Percentiles rank a stretch among this genome's conserved stretches.
These are phyloP conservation scores for Schoenoplectus tabernaemontani DNA, from an alignment of 202 grass and related monocot genomes.

Conservation along the genomic window DNA sequence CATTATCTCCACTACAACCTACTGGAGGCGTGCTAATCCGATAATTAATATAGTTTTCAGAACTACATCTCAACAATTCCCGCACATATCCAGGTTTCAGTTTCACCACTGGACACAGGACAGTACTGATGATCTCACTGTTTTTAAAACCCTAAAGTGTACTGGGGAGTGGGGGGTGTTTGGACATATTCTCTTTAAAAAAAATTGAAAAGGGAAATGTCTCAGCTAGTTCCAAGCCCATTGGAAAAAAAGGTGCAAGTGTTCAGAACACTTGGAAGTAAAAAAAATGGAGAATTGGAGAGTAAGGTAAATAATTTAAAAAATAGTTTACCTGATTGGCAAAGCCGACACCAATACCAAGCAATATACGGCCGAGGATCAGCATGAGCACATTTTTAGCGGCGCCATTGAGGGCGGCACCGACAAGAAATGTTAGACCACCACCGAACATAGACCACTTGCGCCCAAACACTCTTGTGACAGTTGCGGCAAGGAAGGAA, in stretches of 20 bases:
- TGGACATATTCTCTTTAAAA: no score
- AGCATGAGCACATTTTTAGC: slow-evolving; percentile 63
- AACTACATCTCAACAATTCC: no score
- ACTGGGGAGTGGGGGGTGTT: no score
- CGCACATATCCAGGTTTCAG: background rate
- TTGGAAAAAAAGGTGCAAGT: background rate
- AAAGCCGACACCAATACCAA: slow-evolving; percentile 88
- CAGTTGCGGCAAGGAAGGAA: slow-evolving; percentile 61
- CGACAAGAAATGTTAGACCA: slow-evolving; percentile 66
- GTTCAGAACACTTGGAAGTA: background rate
- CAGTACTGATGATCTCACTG: no score
- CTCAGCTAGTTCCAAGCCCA: background rate
- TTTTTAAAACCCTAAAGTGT: no score
- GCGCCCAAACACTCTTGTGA: slow-evolving; percentile 54
- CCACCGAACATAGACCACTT: slow-evolving; percentile 98
- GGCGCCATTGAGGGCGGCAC: slow-evolving; percentile 63
- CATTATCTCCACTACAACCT: no score
- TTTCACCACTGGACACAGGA: background rate
- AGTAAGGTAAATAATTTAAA: background rate
- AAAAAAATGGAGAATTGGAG: no score
- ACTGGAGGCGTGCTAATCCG: no score
- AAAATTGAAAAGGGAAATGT: no score
- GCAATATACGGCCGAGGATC: slow-evolving; percentile 89
- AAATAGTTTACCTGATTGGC: slow-evolving; percentile 61
- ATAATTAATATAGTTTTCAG: no score